phyloP scores from a whole-genome alignment of 2,329 filamentous ascomycete genomes.

The Scopulariopsis brevicaulis region DNA sequence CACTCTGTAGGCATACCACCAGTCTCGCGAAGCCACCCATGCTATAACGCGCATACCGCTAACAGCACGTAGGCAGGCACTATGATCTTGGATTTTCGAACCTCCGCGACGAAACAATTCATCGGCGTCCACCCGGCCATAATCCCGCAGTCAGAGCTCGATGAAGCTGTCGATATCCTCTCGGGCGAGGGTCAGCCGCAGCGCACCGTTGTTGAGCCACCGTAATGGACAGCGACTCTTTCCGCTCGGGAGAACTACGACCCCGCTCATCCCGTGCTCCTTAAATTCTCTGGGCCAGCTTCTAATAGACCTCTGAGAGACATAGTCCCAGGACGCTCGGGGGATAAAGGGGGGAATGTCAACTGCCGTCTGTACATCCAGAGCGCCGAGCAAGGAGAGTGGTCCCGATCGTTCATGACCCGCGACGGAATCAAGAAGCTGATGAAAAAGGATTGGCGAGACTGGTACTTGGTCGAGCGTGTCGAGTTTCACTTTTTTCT shows the following conservation, averaged over 20 bases:
- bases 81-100: constrained; percentile 27
- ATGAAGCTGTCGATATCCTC: constrained; percentile 1
- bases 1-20: neutral
- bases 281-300: constrained; percentile 14
- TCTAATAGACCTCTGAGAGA: constrained; percentile 16
- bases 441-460: constrained; percentile 13
- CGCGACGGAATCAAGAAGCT: constrained; percentile 17
- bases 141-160: constrained; percentile 10
- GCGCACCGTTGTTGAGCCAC: neutral
- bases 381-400: constrained; percentile 29
- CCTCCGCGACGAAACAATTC: constrained; percentile 15
- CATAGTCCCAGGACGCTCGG: constrained; percentile 18
- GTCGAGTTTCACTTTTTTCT: constrained; percentile 28
- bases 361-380: constrained; percentile 35
- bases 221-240: too few species aligned
- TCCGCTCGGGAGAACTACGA: too few species aligned
- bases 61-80: neutral
- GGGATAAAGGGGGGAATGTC: constrained; percentile 30
- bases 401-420: constrained; percentile 29
- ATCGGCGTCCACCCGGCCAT: constrained; percentile 13
- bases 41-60: neutral
- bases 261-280: constrained; percentile 5
- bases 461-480: constrained; percentile 21
- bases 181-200: constrained; percentile 4
- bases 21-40: too few species aligned